Base-by-base conservation (phyloP, 139 green algal genomes). In the Astrephomene gubernaculifera region DNA sequence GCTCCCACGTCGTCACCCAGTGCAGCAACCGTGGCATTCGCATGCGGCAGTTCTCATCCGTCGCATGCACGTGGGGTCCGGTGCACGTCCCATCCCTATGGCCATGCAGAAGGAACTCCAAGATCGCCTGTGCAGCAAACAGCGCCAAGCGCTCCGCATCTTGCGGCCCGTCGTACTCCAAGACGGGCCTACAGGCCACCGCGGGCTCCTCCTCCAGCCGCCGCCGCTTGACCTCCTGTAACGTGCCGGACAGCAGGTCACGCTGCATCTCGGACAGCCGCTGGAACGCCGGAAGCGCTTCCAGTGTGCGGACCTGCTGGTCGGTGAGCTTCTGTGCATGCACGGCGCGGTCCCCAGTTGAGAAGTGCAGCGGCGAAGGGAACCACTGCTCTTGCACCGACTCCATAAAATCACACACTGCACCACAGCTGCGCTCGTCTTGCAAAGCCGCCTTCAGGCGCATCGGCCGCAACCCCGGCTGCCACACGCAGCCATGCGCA, bases 11-110 rank as follows among this genome's bases (percentile, higher is more conserved):
- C n/a, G 63, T 43, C 29, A 70, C 5, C 6, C 29, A 70, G 63
- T 70, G 95, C 94, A 54, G 92, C 89, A 44, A 92, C 2, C 68
- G 38, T 4, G 38, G 68, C 2, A 38, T 22, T 4, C 27, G 7
- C 33, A 71, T 44, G 35, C 64, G 64, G 64, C 64, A 71, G 35
- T 27, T 44, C 33, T 10, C 2, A 27, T 74, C 68, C 3, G 68
- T 57, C 2, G 68, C 22, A 8, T 14, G 22, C 1, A 21, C 39
- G 39, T 39, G 24, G 14, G 1, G 19, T 3, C 24, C 21, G 22
- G 27, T 12, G 39, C 38, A 57, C 2, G 29, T 39, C 24, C 38
- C 6, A 10, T 39, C n/a, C 29, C 21, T 74, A 22, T 54, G 10
- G 7, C 29, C 21, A 35, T 74, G 68, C 7, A 36, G 1, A 21